Conservation (phyloP, 805 yeast species). For the Torulaspora delbrueckii region DNA sequence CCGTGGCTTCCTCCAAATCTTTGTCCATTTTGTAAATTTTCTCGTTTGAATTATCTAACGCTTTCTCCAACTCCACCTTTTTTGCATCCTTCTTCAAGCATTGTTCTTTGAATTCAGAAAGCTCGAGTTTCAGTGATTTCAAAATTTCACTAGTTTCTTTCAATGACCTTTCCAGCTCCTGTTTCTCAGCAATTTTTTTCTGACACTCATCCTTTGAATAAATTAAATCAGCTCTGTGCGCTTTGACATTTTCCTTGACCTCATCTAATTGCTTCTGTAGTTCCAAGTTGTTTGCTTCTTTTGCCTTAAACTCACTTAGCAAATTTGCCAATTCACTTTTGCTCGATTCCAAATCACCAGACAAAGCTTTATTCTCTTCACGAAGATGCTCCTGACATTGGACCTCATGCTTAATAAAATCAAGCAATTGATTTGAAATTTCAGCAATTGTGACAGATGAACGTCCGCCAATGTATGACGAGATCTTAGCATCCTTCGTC, state of each 20-base stretch:
- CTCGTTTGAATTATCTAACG: slow-evolving; percentile 3
- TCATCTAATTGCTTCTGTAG: slow-evolving; percentile 7
- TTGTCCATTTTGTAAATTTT: slow-evolving; percentile 5
- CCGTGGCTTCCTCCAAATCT: slow-evolving; percentile 10
- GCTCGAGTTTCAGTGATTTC: neutral
- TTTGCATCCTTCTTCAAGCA: slow-evolving; percentile 4
- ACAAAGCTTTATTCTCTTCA: slow-evolving; percentile 3
- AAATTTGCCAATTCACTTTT: slow-evolving; percentile 1
- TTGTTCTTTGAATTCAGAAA: slow-evolving; percentile 3
- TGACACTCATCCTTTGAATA: neutral
- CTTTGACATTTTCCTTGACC: slow-evolving; percentile 2
- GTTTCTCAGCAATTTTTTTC: neutral
- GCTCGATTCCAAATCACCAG: slow-evolving; percentile 1
- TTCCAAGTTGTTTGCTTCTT: slow-evolving; percentile 3
- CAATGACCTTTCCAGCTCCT: neutral
- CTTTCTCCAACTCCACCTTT: slow-evolving; percentile 2
- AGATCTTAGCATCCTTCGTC: slow-evolving; percentile 2
- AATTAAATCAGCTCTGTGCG: neutral
- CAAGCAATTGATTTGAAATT: slow-evolving; percentile 9
- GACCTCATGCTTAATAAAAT: slow-evolving; percentile 3
- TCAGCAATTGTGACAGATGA: slow-evolving; percentile 9
- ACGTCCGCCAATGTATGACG: neutral
- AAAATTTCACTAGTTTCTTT: neutral
- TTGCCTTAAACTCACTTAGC: slow-evolving; percentile 2
- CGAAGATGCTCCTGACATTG: slow-evolving; percentile 3